These are phyloP conservation scores for Pseudoscleropodium purum DNA, from an alignment of 225 moss, liverwort and hornwort genomes.

Conservation along the genomic window DNA sequence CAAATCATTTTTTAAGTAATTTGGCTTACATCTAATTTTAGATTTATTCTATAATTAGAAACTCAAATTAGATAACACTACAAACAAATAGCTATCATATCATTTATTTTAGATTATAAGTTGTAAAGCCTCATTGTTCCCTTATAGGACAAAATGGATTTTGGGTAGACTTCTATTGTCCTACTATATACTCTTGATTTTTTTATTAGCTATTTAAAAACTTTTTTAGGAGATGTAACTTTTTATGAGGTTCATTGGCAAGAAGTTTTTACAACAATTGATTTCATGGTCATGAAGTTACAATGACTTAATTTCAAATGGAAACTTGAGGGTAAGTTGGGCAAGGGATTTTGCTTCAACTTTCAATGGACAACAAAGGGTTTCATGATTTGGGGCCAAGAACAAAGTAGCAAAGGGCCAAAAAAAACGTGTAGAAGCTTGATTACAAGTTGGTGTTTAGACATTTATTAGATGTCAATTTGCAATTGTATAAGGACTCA, in stretches of 20 bases:
- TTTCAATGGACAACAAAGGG: too few relatives aligned
- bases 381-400: too few relatives aligned
- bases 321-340: neutral
- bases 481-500: rapidly evolving
- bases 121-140: neutral
- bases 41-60: neutral
- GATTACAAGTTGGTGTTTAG: too few relatives aligned
- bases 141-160: rapidly evolving
- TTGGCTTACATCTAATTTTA: neutral
- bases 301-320: neutral
- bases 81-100: neutral
- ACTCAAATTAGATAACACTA: neutral
- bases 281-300: neutral
- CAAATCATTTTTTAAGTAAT: neutral
- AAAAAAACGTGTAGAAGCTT: too few relatives aligned
- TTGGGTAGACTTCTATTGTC: neutral
- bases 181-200: neutral
- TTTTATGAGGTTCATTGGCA: neutral
- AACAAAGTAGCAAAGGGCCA: too few relatives aligned
- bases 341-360: too few relatives aligned
- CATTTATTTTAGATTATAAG: neutral
- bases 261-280: neutral
- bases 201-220: neutral
- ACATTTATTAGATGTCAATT: too few relatives aligned
- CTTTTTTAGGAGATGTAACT: neutral